phyloP scores from a whole-genome alignment of 2,329 filamentous ascomycete species.

The Aureobasidium lini region DNA sequence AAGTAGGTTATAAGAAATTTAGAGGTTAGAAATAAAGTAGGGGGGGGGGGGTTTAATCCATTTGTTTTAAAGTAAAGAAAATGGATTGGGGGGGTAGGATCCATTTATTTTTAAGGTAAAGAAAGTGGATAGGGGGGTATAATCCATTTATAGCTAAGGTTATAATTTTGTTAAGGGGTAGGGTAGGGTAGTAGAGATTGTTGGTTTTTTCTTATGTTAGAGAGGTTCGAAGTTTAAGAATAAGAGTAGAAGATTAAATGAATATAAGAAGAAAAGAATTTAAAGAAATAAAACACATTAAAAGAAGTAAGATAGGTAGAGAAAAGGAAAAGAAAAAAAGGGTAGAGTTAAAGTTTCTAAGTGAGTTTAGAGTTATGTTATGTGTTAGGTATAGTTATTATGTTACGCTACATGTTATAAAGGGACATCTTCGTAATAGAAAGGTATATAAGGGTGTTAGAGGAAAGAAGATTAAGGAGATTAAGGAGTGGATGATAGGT shows the following conservation, averaged over 20 bases:
- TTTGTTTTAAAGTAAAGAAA: neutral
- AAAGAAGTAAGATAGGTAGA: neutral
- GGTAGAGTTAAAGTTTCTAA: neutral
- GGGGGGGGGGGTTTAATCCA: neutral
- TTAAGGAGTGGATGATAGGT: neutral
- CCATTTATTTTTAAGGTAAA: neutral
- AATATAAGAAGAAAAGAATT: neutral
- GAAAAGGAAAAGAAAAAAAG: constrained; percentile 10
- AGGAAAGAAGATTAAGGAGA: neutral
- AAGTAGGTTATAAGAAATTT: neutral
- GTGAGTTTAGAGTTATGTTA: neutral
- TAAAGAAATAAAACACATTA: neutral
- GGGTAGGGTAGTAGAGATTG: too few species aligned
- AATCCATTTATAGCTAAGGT: too few species aligned
- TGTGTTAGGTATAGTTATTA: neutral
- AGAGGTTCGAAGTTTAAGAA: too few species aligned
- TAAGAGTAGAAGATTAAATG: too few species aligned
- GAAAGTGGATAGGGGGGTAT: too few species aligned
- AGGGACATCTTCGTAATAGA: neutral
- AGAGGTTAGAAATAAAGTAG: neutral
- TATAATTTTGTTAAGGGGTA: too few species aligned
- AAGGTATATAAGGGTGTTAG: neutral
- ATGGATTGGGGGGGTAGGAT: neutral
- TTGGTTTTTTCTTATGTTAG: too few species aligned
- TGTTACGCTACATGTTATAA: neutral